Percentiles rank a stretch among this genome's conserved stretches.
phyloP scores from a whole-genome alignment of 2,329 filamentous ascomycete genomes.

The Cytospora piceae region DNA sequence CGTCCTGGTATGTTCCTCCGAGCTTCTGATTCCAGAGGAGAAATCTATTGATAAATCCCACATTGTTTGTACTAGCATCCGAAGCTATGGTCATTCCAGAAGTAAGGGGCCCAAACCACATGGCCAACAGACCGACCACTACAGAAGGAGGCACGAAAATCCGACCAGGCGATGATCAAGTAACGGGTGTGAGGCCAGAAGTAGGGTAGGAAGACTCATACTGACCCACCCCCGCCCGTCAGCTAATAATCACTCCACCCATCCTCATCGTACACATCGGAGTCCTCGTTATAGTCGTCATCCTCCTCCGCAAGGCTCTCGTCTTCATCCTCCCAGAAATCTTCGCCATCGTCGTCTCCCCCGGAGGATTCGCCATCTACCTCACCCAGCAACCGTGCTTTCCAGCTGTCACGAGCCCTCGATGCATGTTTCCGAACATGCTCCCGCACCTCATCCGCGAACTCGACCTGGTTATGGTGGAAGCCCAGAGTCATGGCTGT shows the following conservation, averaged over 20 bases:
- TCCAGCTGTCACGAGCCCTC: conserved; percentile 10
- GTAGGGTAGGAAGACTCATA: no score
- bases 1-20: no score
- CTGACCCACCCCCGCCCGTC: no score
- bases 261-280: no score
- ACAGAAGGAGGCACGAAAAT: background rate
- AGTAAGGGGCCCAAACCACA: background rate
- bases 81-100: background rate
- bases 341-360: no score
- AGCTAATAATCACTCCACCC: no score
- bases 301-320: no score
- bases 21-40: background rate
- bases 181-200: background rate
- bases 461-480: conserved; percentile 5
- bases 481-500: conserved; percentile 8
- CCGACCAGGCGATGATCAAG: background rate
- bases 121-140: background rate
- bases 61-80: background rate
- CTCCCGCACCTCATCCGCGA: conserved; percentile 2
- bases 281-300: background rate
- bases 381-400: background rate
- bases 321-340: no score
- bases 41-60: no score
- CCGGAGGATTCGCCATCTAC: no score
- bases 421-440: conserved; percentile 12